Percentiles rank a stretch among this genome's conserved stretches.
Conservation (phyloP, 495 filamentous ascomycete species). For the Oleoguttula mirabilis region DNA sequence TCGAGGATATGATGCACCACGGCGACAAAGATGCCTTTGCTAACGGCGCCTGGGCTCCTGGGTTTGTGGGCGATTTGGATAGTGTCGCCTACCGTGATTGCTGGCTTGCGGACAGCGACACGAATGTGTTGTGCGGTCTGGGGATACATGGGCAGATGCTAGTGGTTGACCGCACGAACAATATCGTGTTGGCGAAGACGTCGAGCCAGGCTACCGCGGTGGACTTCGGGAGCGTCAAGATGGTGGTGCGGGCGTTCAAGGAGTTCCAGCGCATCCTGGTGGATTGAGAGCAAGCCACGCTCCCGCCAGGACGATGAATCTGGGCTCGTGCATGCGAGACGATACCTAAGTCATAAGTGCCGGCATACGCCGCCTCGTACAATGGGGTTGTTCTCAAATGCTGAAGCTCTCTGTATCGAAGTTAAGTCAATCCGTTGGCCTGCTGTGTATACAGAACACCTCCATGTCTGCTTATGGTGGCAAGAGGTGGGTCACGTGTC, state of each 20-base stretch:
- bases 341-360: too few species aligned
- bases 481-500: too few species aligned
- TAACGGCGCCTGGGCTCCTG: background rate
- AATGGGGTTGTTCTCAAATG: too few species aligned
- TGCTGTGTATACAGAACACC: too few species aligned
- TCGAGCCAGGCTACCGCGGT: background rate
- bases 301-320: too few species aligned
- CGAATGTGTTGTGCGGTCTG: background rate
- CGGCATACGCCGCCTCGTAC: too few species aligned
- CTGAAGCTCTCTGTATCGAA: too few species aligned
- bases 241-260: conserved; percentile 1
- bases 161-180: conserved; percentile 7
- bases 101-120: conserved; percentile 1
- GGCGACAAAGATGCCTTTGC: conserved; percentile 3
- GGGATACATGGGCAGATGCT: conserved; percentile 14
- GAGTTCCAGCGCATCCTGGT: conserved; percentile 9
- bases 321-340: too few species aligned
- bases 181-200: conserved; percentile 16
- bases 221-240: background rate
- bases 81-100: conserved; percentile 3
- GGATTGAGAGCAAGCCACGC: too few species aligned
- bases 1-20: conserved; percentile 12
- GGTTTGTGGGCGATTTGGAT: background rate
- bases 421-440: too few species aligned
- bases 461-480: too few species aligned